Base-by-base conservation (phyloP, 2,329 filamentous ascomycete genomes). In the Trichoderma sp. region DNA sequence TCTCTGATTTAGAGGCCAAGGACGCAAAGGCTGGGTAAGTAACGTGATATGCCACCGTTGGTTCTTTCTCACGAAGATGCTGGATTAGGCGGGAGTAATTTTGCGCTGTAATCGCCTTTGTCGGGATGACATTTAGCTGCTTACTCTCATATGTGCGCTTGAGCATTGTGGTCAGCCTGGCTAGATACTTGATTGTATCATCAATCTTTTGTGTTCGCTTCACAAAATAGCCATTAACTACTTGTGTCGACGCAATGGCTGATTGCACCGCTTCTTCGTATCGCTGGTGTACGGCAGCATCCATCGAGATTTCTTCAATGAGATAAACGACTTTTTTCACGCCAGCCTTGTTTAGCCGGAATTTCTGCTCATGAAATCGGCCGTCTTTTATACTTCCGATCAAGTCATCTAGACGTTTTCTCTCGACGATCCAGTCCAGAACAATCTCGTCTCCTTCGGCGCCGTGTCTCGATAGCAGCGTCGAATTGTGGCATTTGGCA, bases 331-430 rank as follows among this genome's bases (percentile, higher is more conserved):
- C 92, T 79, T 95, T 93, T 75, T 90, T 90, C n/a, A 94, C 87
- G 0, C 94, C 94, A 0, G 91, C 94, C 69, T 91, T 91, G 73
- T 89, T 89, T 12, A 96, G 87, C 1, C 94, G 92, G 81, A 95
- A 96, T 81, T 97, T 96, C 81, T 97, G 94, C 82, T 97, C 94
- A 78, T 93, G 92, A 79, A 95, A 96, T 3, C 94, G 91, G 1
- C 93, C 93, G 77, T 96, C 94, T 82, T 93, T 95, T 84, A 97
- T 94, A 77, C 93, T 95, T 68, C 89, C 86, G n/a, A 96, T 88
- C 64, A 97, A 85, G 81, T 97, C 94, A 80, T 96, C 94, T 0
- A 95, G 88, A 9, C 94, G 88, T 81, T 97, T 97, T 76, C 94
- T 89, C 84, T 97, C 94, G 1, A 95, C 89, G 62, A 97, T 94